These are phyloP conservation scores for Venturia carpophila DNA, from an alignment of 2,329 filamentous ascomycete genomes.

Conservation along the genomic window DNA sequence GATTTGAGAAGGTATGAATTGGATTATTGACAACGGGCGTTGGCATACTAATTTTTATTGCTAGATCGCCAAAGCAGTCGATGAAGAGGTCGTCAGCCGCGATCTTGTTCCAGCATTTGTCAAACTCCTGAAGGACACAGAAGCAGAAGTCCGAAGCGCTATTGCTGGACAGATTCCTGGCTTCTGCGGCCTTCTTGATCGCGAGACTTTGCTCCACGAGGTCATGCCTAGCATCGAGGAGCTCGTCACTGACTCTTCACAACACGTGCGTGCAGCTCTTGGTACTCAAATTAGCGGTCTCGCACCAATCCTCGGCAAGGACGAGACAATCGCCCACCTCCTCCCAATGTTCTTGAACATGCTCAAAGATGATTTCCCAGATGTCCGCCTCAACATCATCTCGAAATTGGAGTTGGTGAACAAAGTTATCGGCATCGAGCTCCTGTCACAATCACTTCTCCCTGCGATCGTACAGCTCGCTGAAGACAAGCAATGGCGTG, in stretches of 20 bases:
- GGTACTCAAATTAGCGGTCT: slow-evolving; percentile 96
- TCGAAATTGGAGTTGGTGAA: slow-evolving; percentile 99
- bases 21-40: background rate
- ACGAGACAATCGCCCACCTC: slow-evolving; percentile 94
- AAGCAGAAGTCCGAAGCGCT: slow-evolving; percentile 93
- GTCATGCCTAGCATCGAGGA: slow-evolving; percentile 97
- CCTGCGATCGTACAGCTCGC: slow-evolving; percentile 95
- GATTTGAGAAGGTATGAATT: slow-evolving; percentile 77
- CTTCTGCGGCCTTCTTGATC: slow-evolving; percentile 86
- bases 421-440: slow-evolving; percentile 96
- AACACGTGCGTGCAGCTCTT: slow-evolving; percentile 91
- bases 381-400: slow-evolving; percentile 97
- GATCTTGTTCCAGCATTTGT: slow-evolving; percentile 96
- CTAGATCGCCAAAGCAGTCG: slow-evolving; percentile 94
- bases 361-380: slow-evolving; percentile 98
- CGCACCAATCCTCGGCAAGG: slow-evolving; percentile 93
- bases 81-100: slow-evolving; percentile 88
- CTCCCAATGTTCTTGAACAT: slow-evolving; percentile 98
- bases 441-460: slow-evolving; percentile 90
- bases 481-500: slow-evolving; percentile 98
- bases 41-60: slow-evolving; percentile 15
- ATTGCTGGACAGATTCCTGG: slow-evolving; percentile 96
- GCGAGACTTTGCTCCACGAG: slow-evolving; percentile 80
- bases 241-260: slow-evolving; percentile 88
- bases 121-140: slow-evolving; percentile 94